Base-by-base conservation (phyloP, 2,329 filamentous ascomycete species). In the Hawksworthiomyces lignivorus region DNA sequence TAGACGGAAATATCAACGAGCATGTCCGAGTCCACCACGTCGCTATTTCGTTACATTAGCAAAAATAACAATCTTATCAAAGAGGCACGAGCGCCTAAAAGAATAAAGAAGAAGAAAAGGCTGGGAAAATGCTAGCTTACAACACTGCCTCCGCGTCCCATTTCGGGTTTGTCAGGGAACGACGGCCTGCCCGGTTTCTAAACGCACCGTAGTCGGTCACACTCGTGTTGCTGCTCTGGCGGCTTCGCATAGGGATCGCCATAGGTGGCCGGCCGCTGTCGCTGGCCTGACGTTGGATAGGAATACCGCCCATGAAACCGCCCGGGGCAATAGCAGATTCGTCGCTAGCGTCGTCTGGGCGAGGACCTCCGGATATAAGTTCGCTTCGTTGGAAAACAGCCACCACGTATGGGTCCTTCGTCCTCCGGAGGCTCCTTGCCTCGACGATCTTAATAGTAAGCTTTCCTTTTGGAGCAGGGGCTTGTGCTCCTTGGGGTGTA, bases 321-420 rank as follows among this genome's bases (percentile, higher is more conserved):
- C 72, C 65, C 17, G 55, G 51, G 5, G 52, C 38, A 10, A 59
- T 51, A 3, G 54, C 51, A 44, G 72, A 56, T 42, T 82, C 77
- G 33, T 80, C 77, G 27, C 77, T 72, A 33, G 84, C 81, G 24
- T 73, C 69, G 19, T 73, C 64, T 41, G 70, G 70, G 27, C 82
- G 77, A 11, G 89, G 86, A 3, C 87, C 87, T 43, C 86, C 83
- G 1, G 92, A 97, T 43, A 98, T 95, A 54, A 94, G 83, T 62
- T 98, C 92, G 57, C 90, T 95, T 60, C 87, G 85, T 61, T 98
- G 92, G 57, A 97, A 98, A 20, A 96, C 89, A 45, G 86, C 94
- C 10, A 98, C 88, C 39, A 96, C 87, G 56, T 98, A 98, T 1
- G 92, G 92, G 55, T 96, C 87, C 45, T 81, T 79, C 57, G 87